Percentiles rank a stretch among this genome's conserved stretches.
These are phyloP conservation scores for Lipomyces spencermartinsiae DNA, from an alignment of 805 yeast species.

Conservation along the genomic window DNA sequence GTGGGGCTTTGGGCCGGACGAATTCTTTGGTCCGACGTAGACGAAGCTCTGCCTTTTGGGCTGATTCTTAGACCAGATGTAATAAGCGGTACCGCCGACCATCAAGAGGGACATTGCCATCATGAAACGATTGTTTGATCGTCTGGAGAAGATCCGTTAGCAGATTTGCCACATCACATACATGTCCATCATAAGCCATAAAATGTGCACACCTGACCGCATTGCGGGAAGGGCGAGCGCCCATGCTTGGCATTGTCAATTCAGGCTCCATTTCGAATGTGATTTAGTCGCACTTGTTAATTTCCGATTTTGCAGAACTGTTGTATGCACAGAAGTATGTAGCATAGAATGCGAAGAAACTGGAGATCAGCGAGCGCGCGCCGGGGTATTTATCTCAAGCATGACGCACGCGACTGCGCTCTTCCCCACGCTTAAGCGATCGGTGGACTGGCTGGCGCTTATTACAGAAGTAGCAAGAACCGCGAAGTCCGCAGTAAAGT, in stretches of 20 bases:
- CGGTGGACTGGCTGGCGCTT: neutral
- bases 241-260: neutral
- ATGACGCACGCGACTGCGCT: neutral
- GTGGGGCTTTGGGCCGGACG: slow-evolving; percentile 25
- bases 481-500: neutral
- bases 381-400: slow-evolving; percentile 3
- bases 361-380: neutral
- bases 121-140: slow-evolving; percentile 31
- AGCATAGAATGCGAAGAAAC: neutral
- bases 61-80: slow-evolving; percentile 12
- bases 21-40: slow-evolving; percentile 16
- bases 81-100: slow-evolving; percentile 25
- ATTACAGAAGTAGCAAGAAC: neutral
- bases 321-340: neutral
- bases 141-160: neutral
- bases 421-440: neutral
- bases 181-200: neutral
- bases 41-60: slow-evolving; percentile 22
- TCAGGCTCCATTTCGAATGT: slow-evolving; percentile 5
- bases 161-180: neutral
- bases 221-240: slow-evolving; percentile 13
- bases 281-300: neutral
- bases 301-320: neutral
- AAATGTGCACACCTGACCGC: neutral
- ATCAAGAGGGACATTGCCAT: slow-evolving; percentile 14